Base-by-base conservation (phyloP, 1,139 yeast genomes). In the Entelexis paramagnoliae region DNA sequence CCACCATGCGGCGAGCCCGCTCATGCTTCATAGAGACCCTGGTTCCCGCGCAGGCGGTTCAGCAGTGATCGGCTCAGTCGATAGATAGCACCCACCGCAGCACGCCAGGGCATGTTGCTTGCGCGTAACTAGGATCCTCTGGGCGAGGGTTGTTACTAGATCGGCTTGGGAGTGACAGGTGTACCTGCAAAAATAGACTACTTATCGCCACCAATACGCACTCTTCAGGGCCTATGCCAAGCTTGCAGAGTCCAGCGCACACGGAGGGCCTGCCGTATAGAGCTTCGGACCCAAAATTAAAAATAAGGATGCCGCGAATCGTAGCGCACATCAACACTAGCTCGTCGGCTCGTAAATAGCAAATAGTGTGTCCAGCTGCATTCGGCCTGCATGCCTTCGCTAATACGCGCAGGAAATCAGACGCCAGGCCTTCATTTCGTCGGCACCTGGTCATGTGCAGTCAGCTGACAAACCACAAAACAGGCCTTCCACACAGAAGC, bases 101-200 rank as follows among this genome's bases (percentile, higher is more conserved):
- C 26, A 6, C 9, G 40, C 22, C 33, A 29, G 34, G 44, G 44
- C 34, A 14, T 19, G 8, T n/a, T 42, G 46, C 46, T 42, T 30
- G 20, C 38, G 35, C 34, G 24, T 29, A 19, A 29, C 14, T 41
- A 22, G 34, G 34, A 11, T 6, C 19, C 29, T 16, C n/a, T 2
- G 46, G 46, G 46, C 36, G 20, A 20, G 46, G 46, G 46, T 42
- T 20, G 3, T 32, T 30, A 42, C 46, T 42, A 19, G 14, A 42
- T 42, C 36, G 11, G 46, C 32, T 19, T 26, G 4, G 42, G 22
- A 2, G 5, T n/a, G 24, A 10, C 42, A 16, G 11, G 13, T 9
- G 13, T 3, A 39, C 13, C 7, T 17, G 36, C 36, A 22, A 19
- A n/a, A 36, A 19, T 22, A 16, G 36, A 34, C 24, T 22, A 4